These are phyloP conservation scores for Ophiosphaerella korrae DNA, from an alignment of 2,329 filamentous ascomycete genomes.

Conservation along the genomic window DNA sequence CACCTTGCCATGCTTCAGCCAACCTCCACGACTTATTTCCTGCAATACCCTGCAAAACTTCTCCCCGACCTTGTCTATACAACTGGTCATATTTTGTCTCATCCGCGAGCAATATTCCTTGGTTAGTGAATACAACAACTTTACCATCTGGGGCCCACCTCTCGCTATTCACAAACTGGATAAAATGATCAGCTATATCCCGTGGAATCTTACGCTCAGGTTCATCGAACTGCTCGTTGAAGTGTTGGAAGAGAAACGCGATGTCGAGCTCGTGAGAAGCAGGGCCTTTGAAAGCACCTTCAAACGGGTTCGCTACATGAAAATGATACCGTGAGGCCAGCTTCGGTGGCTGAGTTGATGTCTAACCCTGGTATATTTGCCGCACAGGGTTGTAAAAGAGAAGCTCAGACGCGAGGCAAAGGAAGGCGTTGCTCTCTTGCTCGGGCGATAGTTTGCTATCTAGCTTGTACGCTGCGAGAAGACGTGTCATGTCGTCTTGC, in stretches of 20 bases:
- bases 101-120: slow-evolving; percentile 14
- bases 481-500: slow-evolving; percentile 15
- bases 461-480: slow-evolving; percentile 48
- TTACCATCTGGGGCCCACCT: slow-evolving; percentile 26
- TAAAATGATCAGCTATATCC: slow-evolving; percentile 30
- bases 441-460: slow-evolving; percentile 33
- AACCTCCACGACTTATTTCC: slow-evolving; percentile 28
- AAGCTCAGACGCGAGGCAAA: slow-evolving; percentile 52
- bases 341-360: slow-evolving; percentile 5
- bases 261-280: slow-evolving; percentile 41
- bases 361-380: slow-evolving; percentile 43
- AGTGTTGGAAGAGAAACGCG: slow-evolving; percentile 35
- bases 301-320: slow-evolving; percentile 34
- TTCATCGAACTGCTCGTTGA: slow-evolving; percentile 21
- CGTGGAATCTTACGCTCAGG: slow-evolving; percentile 11
- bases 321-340: slow-evolving; percentile 32
- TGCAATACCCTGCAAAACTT: slow-evolving; percentile 26
- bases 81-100: slow-evolving; percentile 28
- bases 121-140: slow-evolving; percentile 25
- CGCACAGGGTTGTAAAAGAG: slow-evolving; percentile 52
- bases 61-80: slow-evolving; percentile 27
- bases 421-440: slow-evolving; percentile 14
- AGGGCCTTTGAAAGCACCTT: slow-evolving; percentile 24
- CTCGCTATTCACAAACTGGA: slow-evolving; percentile 30
- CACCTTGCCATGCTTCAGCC: slow-evolving; percentile 37